Evolutionary conservation across 2,329 filamentous ascomycete genomes (phyloP).

Genomic region (Neoascochyta sp.): DNA sequence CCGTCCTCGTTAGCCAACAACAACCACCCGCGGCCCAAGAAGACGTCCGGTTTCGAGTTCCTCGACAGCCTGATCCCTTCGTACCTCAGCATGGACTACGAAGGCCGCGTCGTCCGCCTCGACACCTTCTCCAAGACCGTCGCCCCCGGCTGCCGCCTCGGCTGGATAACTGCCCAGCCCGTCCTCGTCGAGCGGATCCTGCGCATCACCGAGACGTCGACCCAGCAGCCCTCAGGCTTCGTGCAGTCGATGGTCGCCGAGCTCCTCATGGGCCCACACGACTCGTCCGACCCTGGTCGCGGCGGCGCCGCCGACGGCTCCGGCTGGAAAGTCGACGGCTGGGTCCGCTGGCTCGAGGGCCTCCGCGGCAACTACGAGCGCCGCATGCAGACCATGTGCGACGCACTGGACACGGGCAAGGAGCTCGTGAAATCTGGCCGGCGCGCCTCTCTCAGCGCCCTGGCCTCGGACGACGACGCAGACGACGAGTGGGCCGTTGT

Average conservation of each 20-base stretch:
- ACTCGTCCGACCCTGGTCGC: constrained; percentile 46
- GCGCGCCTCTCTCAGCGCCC: constrained; percentile 30
- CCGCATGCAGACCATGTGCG: constrained; percentile 77
- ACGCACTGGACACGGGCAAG: constrained; percentile 65
- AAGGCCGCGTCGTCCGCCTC: constrained; percentile 82
- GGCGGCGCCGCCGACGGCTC: constrained; percentile 50
- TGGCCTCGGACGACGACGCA: constrained; percentile 40
- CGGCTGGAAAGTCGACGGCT: constrained; percentile 78
- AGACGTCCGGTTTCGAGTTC: constrained; percentile 66
- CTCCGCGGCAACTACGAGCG: constrained; percentile 79
- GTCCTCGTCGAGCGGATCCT: constrained; percentile 68
- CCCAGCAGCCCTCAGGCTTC: constrained; percentile 84
- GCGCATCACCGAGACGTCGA: constrained; percentile 72
- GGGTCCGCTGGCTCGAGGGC: constrained; percentile 87
- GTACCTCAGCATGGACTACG: constrained; percentile 74
- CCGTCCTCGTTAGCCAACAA: constrained; percentile 59
- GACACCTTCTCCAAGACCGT: constrained; percentile 95
- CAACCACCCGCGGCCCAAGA: constrained; percentile 42
- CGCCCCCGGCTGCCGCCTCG: constrained; percentile 82
- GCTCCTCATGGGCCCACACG: constrained; percentile 68
- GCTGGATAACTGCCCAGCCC: constrained; percentile 86
- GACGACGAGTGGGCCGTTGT: constrained; percentile 68
- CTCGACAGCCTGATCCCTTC: constrained; percentile 80
- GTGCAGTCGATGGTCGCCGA: constrained; percentile 79
- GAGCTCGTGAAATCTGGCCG: constrained; percentile 62